Evolutionary conservation across 2,329 filamentous ascomycete species (phyloP), one percentile per base, ranked within the genome.

Genomic region (Colletotrichum tropicicola): DNA sequence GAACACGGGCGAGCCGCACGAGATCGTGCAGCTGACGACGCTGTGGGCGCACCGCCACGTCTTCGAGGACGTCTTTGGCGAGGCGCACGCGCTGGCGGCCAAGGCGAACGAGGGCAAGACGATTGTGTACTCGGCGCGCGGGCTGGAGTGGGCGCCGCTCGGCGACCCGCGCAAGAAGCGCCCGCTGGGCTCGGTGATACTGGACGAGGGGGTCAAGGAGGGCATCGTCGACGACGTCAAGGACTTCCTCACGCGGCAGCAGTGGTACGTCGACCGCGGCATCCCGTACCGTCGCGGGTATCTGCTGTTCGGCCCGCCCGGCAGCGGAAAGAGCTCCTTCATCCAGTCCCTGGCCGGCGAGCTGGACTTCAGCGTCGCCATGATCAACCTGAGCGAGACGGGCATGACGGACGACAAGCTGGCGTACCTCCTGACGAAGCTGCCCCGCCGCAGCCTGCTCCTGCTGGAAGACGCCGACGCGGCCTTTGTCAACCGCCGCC

Each of bases 271-370:
- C 52, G 93, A 97, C 72, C 90, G 95, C n/a, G 95, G 94, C 3
- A 97, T 98, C 68, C 95, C 95, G 0, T 98, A 98, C 73, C 88
- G 94, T 17, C 85, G 94, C 60, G 95, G 94, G 1, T 98, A 98
- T 73, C 84, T 98, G 7, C 85, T 98, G 0, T 93, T 96, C 72
- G 94, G 94, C 0, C 94, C 94, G 4, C 94, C 94, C 0, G 94
- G 94, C 0, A 97, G 92, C 43, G 97, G 93, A 35, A 98, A 97
- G 82, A 98, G 92, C 66, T 97, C 93, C 0, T 98, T 99, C 71
- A 98, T 99, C 68, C 94, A 98, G 77, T 94, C 96, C 0, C 81
- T 99, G 43, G 96, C 96, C 1, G 95, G 94, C n/a, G 90, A 96
- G 73, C 79, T 98, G 60, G 93, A 97, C 75, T 97, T 95, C 76